phyloP scores from a whole-genome alignment of 805 yeast species.

The Kluyveromyces aestuarii region DNA sequence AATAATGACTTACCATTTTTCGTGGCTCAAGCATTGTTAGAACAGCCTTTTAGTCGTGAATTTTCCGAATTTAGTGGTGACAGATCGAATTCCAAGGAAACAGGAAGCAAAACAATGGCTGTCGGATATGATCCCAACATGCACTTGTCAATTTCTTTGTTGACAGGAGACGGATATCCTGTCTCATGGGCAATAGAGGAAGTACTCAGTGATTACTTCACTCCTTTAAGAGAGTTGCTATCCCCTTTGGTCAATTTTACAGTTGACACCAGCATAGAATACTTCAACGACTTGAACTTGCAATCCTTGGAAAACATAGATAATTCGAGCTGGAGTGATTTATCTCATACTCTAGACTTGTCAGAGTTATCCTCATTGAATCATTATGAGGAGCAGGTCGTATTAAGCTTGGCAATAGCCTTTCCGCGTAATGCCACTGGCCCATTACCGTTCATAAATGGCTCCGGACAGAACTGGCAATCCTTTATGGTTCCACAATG shows the following conservation, averaged over 20 bases:
- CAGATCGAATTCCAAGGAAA: slow-evolving; percentile 1
- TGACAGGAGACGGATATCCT: slow-evolving; percentile 60
- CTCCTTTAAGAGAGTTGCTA: slow-evolving; percentile 46
- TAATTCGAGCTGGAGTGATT: slow-evolving; percentile 39
- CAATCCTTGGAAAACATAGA: slow-evolving; percentile 18
- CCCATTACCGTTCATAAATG: slow-evolving; percentile 35
- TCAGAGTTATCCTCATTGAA: slow-evolving; percentile 57
- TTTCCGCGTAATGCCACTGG: slow-evolving; percentile 23
- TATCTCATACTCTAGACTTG: slow-evolving; percentile 71
- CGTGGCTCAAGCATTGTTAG: slow-evolving; percentile 43
- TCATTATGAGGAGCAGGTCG: slow-evolving; percentile 51
- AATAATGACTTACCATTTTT: slow-evolving; percentile 56
- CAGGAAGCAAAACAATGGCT: slow-evolving; percentile 18
- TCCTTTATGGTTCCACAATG: slow-evolving; percentile 76
- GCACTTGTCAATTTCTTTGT: slow-evolving; percentile 66
- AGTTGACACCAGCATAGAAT: slow-evolving; percentile 69
- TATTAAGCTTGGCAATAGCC: slow-evolving; percentile 55
- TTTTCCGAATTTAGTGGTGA: slow-evolving; percentile 19
- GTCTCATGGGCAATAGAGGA: slow-evolving; percentile 66
- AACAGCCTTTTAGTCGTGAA: slow-evolving; percentile 38
- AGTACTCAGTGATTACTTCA: slow-evolving; percentile 41
- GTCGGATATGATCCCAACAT: slow-evolving; percentile 45
- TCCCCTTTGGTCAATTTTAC: slow-evolving; percentile 57
- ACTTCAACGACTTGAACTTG: slow-evolving; percentile 36
- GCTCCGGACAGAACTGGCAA: slow-evolving; percentile 13